These are phyloP conservation scores for Middelhovenomyces tepae DNA, from an alignment of 805 yeast genomes.

Conservation along the genomic window DNA sequence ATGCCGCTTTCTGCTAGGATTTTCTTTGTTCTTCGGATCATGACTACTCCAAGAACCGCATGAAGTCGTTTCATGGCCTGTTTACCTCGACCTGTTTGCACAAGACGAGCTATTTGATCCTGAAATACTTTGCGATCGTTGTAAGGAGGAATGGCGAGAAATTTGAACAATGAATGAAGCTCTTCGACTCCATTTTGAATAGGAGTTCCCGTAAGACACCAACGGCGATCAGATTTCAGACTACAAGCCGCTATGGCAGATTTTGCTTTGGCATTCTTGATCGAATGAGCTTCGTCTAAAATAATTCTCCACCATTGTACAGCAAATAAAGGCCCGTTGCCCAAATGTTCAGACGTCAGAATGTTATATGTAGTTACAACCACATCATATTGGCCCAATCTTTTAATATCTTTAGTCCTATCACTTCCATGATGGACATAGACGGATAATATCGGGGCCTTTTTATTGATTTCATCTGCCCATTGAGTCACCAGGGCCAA, in stretches of 20 bases:
- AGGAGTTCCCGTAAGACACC: slow-evolving; percentile 62
- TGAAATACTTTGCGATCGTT: slow-evolving; percentile 20
- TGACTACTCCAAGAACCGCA: slow-evolving; percentile 25
- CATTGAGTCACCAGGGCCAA: slow-evolving; percentile 36
- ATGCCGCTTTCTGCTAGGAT: slow-evolving; percentile 23
- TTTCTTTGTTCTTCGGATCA: slow-evolving; percentile 40
- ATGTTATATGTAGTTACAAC: slow-evolving; percentile 29
- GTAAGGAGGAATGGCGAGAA: slow-evolving; percentile 27
- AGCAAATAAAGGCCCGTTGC: slow-evolving; percentile 20
- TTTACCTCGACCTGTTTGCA: slow-evolving; percentile 16
- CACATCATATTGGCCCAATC: slow-evolving; percentile 25
- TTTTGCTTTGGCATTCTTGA: slow-evolving; percentile 43
- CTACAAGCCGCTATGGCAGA: slow-evolving; percentile 38
- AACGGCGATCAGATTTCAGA: slow-evolving; percentile 36
- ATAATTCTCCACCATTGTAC: slow-evolving; percentile 45
- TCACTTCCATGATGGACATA: slow-evolving; percentile 27
- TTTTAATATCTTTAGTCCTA: slow-evolving; percentile 15
- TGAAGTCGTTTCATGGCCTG: slow-evolving; percentile 21
- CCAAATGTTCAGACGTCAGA: slow-evolving; percentile 22
- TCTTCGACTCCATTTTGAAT: slow-evolving; percentile 50
- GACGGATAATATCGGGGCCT: slow-evolving; percentile 29
- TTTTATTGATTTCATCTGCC: slow-evolving; percentile 30
- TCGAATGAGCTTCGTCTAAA: slow-evolving; percentile 57
- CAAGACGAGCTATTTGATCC: slow-evolving; percentile 21
- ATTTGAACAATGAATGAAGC: slow-evolving; percentile 41